Evolutionary conservation across 2,329 filamentous ascomycete species (phyloP), one percentile per base, ranked within the genome.

Genomic region (Cadophora luteo-olivacea): DNA sequence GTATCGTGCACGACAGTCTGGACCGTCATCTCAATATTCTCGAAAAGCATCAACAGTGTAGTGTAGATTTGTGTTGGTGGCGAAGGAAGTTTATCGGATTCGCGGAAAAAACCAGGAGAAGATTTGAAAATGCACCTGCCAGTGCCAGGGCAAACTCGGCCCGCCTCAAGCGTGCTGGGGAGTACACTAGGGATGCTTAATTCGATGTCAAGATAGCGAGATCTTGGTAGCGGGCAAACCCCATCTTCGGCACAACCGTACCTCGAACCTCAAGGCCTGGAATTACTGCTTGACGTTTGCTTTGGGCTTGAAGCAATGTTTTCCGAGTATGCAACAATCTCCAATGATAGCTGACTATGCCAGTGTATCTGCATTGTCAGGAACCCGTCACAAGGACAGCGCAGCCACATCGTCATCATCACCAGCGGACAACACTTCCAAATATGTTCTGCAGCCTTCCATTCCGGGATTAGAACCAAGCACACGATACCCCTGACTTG

Each of bases 131-230:
- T 9, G 41, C 6, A 19, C 2, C 16, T 45, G 41, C 3, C 41
- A 45, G 41, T 45, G 41, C 3, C 41, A 45, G 12, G 12, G 41
- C 41, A 45, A 2, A 57, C 19, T 36, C 33, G 55, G 55, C 5
- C 55, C 55, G 55, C 55, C 22, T 25, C 55, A 38, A 58, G 55
- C 55, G 29, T 57, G 55, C 55, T 58, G 55, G 12, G 41, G 32
- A 38, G 9, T 58, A 36, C 55, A 58, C 33, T 22, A 22, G 6
- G 24, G 32, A 58, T 58, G 54, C 54, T 58, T 58, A 38, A 58
- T 38, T 58, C 32, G 32, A 36, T 38, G n/a, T 58, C 54, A 58
- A 58, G 54, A 45, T 45, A 45, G 16, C 41, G 4, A 45, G 16
- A 38, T 55, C 32, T 22, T 41, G 33, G 55, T 41, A 5, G 32